A percentile compares a stretch with the other conserved stretches of the same genome.
Conservation (phyloP, 169 alveolate genomes). For the Ichthyophthirius multifiliis region DNA sequence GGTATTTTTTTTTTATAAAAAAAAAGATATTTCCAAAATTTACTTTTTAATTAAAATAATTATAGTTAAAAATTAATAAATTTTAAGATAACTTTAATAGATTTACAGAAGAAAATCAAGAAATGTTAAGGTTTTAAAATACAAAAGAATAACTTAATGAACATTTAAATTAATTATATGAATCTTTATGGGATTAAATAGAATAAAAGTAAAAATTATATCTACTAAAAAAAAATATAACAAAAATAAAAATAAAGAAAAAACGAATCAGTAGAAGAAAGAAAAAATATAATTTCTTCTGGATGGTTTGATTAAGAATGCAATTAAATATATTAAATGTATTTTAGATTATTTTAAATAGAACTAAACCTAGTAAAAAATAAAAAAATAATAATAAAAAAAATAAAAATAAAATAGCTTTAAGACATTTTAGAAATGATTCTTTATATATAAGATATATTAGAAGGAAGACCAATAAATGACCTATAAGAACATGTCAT, state of each 20-base stretch:
- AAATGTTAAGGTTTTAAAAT: background rate
- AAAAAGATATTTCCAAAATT: background rate
- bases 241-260: background rate
- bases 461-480: slow-evolving; percentile 1
- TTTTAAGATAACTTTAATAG: background rate
- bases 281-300: slow-evolving; percentile 3
- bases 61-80: background rate
- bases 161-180: background rate
- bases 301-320: slow-evolving; percentile 21
- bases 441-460: background rate
- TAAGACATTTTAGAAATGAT: slow-evolving; percentile 3
- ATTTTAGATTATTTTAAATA: background rate
- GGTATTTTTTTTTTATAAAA: background rate
- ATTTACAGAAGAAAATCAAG: background rate
- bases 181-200: slow-evolving; percentile 6
- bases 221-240: background rate
- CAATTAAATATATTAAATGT: background rate
- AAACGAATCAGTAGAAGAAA: background rate
- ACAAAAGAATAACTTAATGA: background rate
- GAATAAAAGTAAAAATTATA: slow-evolving; percentile 2
- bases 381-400: background rate
- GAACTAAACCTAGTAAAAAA: background rate
- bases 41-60: background rate
- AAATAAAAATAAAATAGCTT: background rate
- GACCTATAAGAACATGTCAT: slow-evolving; percentile 17